Conservation (phyloP, 345 rosid genomes). For the Gossypium raimondii region DNA sequence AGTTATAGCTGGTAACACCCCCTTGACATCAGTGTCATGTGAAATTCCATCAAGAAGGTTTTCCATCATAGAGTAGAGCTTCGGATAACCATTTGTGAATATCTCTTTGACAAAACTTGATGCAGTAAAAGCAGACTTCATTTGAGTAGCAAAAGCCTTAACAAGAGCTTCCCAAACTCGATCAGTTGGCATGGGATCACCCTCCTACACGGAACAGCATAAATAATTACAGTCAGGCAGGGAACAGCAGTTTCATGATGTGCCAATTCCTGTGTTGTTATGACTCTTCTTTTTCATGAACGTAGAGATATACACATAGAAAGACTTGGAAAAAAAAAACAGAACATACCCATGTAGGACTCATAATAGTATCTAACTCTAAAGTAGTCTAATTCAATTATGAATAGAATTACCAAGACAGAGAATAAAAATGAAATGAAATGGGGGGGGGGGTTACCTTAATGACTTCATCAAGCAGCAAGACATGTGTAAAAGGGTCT, state of each 20-base stretch:
- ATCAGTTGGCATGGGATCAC: conserved; percentile 75
- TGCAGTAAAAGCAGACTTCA: conserved; percentile 94
- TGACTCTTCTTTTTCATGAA: not conserved
- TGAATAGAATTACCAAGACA: not conserved
- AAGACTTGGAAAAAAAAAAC: not conserved
- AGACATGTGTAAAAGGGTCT: conserved; percentile 91
- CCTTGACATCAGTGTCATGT: conserved; percentile 77
- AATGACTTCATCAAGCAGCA: conserved; percentile 89
- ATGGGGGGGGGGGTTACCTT: conserved; percentile 41
- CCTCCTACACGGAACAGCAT: conserved; percentile 51
- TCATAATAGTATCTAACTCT: not conserved
- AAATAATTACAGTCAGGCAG: conserved; percentile 10
- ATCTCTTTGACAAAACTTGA: conserved; percentile 97
- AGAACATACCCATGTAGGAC: not conserved
- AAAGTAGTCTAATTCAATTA: not conserved
- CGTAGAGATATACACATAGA: not conserved
- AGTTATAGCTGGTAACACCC: conserved; percentile 80
- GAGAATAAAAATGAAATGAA: not conserved
- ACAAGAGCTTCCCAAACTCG: conserved; percentile 96
- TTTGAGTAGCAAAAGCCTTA: conserved; percentile 83
- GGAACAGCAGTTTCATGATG: not conserved
- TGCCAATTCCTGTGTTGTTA: not conserved
- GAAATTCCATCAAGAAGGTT: conserved; percentile 87
- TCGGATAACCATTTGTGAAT: conserved; percentile 88
- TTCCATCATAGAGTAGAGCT: conserved; percentile 76